Evolutionary conservation across 352 stramenopile genomes (phyloP).

Genomic region (Aphanomyces invadans): DNA sequence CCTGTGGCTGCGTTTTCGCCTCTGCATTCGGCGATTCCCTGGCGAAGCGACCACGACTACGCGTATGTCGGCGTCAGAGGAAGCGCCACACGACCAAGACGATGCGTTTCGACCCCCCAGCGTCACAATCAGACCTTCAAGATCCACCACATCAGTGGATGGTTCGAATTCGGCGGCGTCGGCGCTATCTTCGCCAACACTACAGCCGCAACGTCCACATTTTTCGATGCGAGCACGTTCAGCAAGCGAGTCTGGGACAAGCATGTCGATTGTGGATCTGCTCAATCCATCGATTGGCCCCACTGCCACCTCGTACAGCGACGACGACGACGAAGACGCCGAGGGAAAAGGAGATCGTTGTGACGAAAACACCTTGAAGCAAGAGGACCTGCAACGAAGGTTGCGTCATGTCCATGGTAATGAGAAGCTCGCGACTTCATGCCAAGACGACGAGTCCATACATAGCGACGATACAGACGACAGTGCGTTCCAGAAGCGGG

Average conservation of each 20-base stretch:
- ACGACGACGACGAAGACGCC: neutral
- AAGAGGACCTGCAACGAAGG: conserved; percentile 6
- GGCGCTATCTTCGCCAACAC: neutral
- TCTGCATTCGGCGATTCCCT: neutral
- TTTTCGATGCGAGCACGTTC: neutral
- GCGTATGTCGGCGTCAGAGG: neutral
- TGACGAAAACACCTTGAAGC: conserved; percentile 14
- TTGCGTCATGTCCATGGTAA: neutral
- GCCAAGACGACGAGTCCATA: neutral
- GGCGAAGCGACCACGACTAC: neutral
- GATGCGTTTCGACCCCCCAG: neutral
- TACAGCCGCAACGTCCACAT: neutral
- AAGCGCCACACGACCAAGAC: neutral
- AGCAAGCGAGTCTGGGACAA: neutral
- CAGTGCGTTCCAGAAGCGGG: conserved; percentile 1
- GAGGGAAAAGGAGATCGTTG: too few relatives aligned
- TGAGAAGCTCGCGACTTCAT: conserved; percentile 1
- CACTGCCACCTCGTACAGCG: neutral
- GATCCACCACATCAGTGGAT: too few relatives aligned
- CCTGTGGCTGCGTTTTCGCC: neutral
- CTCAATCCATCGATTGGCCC: conserved; percentile 8
- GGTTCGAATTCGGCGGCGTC: too few relatives aligned
- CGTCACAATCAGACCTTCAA: neutral
- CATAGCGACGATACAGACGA: neutral
- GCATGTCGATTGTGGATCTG: conserved; percentile 18